phyloP scores from a whole-genome alignment of 495 filamentous ascomycete species.

The Hypomontagnella monticulosa region DNA sequence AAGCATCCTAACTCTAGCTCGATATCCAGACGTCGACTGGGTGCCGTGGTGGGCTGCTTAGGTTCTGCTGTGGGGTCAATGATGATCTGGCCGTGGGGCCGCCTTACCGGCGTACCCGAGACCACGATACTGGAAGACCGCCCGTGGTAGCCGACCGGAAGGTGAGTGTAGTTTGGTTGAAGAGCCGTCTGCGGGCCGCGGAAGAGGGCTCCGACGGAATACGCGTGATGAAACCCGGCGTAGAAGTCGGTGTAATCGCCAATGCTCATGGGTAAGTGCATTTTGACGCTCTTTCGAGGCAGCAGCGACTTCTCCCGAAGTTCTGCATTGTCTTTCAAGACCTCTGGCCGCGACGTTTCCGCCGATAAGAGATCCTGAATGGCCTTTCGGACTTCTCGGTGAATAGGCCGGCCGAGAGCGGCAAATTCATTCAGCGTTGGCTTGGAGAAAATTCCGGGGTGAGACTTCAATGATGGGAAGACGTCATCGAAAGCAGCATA shows the following conservation, averaged over 20 bases:
- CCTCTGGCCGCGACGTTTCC: conserved; percentile 51
- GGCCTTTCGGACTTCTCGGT: conserved; percentile 75
- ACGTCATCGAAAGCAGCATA: conserved; percentile 66
- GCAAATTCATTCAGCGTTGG: conserved; percentile 86
- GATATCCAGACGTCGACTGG: conserved; percentile 77
- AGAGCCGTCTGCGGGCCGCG: conserved; percentile 82
- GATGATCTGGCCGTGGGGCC: conserved; percentile 86
- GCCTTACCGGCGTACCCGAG: conserved; percentile 76
- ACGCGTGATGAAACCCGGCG: conserved; percentile 89
- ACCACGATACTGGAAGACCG: conserved; percentile 81
- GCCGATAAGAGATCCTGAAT: conserved; percentile 75
- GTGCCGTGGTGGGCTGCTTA: conserved; percentile 66
- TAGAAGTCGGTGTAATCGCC: conserved; percentile 99
- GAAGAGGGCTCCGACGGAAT: conserved; percentile 81
- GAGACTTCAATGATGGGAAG: conserved; percentile 66
- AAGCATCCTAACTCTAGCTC: conserved; percentile 92
- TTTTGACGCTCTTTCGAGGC: conserved; percentile 67
- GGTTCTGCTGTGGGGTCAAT: conserved; percentile 68
- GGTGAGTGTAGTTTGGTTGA: conserved; percentile 88
- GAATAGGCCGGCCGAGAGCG: conserved; percentile 73
- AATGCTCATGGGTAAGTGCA: conserved; percentile 85
- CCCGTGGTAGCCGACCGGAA: conserved; percentile 91
- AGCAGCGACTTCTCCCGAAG: conserved; percentile 50
- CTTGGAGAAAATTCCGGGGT: conserved; percentile 71
- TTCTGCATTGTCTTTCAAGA: conserved; percentile 50